phyloP scores from a whole-genome alignment of 1,284 basidiomycete species.

The Psilocybe mexicana region DNA sequence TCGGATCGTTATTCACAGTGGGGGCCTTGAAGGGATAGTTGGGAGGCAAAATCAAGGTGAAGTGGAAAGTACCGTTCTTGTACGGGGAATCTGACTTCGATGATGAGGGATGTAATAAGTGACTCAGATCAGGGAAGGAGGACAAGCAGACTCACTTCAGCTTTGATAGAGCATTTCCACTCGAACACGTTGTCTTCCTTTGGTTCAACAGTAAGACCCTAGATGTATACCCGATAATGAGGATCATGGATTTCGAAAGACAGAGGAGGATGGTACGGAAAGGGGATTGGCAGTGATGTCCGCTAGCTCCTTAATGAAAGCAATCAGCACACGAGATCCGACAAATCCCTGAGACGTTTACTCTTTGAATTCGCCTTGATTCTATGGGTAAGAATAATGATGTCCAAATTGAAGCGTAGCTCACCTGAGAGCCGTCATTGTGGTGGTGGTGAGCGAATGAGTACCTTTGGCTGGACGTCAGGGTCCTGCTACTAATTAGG shows the following conservation, averaged over 20 bases:
- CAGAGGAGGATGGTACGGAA: slow-evolving; percentile 42
- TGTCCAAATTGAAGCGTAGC: slow-evolving; percentile 17
- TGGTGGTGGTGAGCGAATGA: slow-evolving; percentile 5
- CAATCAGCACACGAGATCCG: slow-evolving; percentile 19
- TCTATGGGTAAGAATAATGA: slow-evolving; percentile 8
- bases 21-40: slow-evolving; percentile 93
- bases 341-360: slow-evolving; percentile 27
- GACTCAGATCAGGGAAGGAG: slow-evolving; percentile 3
- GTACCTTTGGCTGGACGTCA: slow-evolving; percentile 7
- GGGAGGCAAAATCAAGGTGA: slow-evolving; percentile 68
- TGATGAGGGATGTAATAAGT: slow-evolving; percentile 2
- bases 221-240: slow-evolving; percentile 11
- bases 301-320: slow-evolving; percentile 52
- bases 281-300: slow-evolving; percentile 63
- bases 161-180: slow-evolving; percentile 81
- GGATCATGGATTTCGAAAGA: background rate
- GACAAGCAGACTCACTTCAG: slow-evolving; percentile 55
- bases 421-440: slow-evolving; percentile 64
- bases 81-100: slow-evolving; percentile 77
- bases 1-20: slow-evolving; percentile 46
- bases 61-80: slow-evolving; percentile 80
- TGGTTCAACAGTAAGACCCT: slow-evolving; percentile 65
- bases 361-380: slow-evolving; percentile 70
- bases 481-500: background rate
- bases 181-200: slow-evolving; percentile 74